Conservation (phyloP, 805 yeast genomes). For the Saturnispora sekii region DNA sequence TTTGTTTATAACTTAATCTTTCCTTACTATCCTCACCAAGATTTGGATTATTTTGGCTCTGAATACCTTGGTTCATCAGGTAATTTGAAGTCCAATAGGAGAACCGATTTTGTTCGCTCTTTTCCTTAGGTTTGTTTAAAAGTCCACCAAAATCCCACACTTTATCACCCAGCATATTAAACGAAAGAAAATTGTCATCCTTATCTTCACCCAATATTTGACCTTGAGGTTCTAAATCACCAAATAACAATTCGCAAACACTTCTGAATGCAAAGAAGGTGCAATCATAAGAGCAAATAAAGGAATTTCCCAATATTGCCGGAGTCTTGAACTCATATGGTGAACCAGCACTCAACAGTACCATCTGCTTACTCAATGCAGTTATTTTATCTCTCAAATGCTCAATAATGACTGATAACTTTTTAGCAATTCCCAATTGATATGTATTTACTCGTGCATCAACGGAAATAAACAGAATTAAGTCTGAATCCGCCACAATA, state of each 20-base stretch:
- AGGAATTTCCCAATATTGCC: constrained; percentile 44
- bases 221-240: constrained; percentile 42
- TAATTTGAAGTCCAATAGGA: too few relatives aligned
- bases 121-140: constrained; percentile 6
- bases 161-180: not conserved
- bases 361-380: constrained; percentile 36
- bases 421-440: constrained; percentile 52
- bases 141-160: constrained; percentile 7
- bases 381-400: constrained; percentile 5
- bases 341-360: constrained; percentile 50
- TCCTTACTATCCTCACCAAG: too few relatives aligned
- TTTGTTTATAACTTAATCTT: constrained; percentile 7
- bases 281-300: constrained; percentile 53
- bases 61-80: too few relatives aligned
- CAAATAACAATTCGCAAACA: constrained; percentile 44
- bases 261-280: constrained; percentile 42
- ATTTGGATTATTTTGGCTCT: too few relatives aligned
- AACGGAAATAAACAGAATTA: constrained; percentile 42
- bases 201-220: constrained; percentile 37
- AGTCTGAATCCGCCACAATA: constrained; percentile 41
- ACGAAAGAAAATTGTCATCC: not conserved
- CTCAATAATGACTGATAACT: constrained; percentile 32
- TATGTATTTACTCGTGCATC: constrained; percentile 52
- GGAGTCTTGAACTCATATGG: constrained; percentile 55
- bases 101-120: too few relatives aligned